These are phyloP conservation scores for Colletotrichum viniferum DNA, from an alignment of 2,329 filamentous ascomycete species.

Conservation along the genomic window DNA sequence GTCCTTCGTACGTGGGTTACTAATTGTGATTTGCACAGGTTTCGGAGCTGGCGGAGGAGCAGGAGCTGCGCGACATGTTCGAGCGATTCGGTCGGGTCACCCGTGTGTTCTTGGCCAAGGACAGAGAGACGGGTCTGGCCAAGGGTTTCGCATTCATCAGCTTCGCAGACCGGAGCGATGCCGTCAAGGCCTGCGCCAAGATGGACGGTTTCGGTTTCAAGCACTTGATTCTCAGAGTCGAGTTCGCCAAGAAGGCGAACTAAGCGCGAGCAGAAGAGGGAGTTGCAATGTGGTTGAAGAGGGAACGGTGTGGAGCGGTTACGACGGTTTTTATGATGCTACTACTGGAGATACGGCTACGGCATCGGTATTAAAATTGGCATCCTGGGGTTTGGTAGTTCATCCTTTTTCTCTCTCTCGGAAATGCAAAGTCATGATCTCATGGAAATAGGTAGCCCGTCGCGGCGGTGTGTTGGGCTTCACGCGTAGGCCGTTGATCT, in stretches of 20 bases:
- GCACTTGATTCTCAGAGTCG: slow-evolving; percentile 84
- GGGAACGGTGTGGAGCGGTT: background rate
- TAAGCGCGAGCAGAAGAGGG: slow-evolving; percentile 24
- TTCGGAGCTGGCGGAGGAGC: slow-evolving; percentile 95
- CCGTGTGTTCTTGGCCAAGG: slow-evolving; percentile 96
- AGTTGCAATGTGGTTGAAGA: background rate
- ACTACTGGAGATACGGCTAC: slow-evolving; percentile 21
- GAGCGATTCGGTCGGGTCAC: slow-evolving; percentile 96
- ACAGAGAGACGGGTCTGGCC: slow-evolving; percentile 91
- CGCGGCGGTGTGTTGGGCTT: background rate
- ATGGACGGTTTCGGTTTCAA: slow-evolving; percentile 96
- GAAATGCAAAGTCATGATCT: slow-evolving; percentile 18
- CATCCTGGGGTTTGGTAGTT: slow-evolving; percentile 20
- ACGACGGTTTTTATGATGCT: slow-evolving; percentile 17
- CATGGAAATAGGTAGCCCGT: background rate
- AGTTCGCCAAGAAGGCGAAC: slow-evolving; percentile 80
- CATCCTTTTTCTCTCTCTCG: slow-evolving; percentile 7
- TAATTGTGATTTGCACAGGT: slow-evolving; percentile 59
- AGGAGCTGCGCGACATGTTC: slow-evolving; percentile 96
- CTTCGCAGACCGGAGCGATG: slow-evolving; percentile 88
- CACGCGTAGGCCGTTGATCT: background rate
- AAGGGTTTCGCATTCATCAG: slow-evolving; percentile 99
- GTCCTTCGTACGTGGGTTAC: background rate
- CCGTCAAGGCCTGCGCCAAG: slow-evolving; percentile 91
- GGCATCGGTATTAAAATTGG: slow-evolving; percentile 20